Conservation (phyloP, 129 eudicot genomes). For the Centaurea solstitialis region DNA sequence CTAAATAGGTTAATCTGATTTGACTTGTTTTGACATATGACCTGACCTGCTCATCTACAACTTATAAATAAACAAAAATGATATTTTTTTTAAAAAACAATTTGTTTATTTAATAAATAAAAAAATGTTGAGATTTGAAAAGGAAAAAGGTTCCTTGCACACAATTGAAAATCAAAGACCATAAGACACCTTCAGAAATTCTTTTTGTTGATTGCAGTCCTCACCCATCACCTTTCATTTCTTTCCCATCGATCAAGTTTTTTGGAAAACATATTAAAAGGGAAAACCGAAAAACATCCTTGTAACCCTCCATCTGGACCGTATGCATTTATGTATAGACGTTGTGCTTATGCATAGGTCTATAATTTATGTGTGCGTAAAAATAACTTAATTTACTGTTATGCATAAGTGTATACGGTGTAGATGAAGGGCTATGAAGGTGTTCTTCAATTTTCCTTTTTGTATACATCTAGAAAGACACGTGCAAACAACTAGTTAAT, state of each 20-base stretch:
- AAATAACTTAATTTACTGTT: no score
- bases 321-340: no score
- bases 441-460: no score
- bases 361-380: no score
- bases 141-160: conserved; percentile 33
- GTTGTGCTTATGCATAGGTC: no score
- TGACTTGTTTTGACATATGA: background rate
- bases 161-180: conserved; percentile 24
- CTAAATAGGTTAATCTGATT: background rate
- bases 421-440: no score
- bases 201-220: conserved; percentile 7
- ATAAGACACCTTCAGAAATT: conserved; percentile 22
- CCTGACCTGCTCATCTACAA: background rate
- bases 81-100: background rate
- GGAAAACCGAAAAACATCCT: no score
- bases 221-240: conserved; percentile 18
- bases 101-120: background rate
- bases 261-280: no score
- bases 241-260: conserved; percentile 17
- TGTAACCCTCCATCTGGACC: no score
- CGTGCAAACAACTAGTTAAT: background rate
- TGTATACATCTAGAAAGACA: no score
- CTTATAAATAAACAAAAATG: background rate
- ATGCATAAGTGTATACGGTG: no score
- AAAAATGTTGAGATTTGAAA: background rate